These are phyloP conservation scores for Diphasiastrum complanatum DNA, from an alignment of 83 land plant species.

Conservation along the genomic window DNA sequence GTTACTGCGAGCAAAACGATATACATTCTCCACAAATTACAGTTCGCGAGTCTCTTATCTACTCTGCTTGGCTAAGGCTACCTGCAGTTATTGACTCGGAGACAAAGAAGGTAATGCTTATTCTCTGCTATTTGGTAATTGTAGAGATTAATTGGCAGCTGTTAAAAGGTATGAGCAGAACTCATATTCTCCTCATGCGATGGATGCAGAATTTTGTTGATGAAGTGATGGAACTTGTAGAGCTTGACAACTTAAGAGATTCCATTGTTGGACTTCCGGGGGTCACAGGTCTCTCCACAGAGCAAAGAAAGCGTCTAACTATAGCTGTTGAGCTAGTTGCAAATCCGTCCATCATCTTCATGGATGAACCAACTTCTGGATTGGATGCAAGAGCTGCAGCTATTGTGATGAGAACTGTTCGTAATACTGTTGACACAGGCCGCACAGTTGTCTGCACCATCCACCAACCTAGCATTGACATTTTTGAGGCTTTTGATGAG, in stretches of 20 bases:
- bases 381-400: slow-evolving; percentile 27
- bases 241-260: slow-evolving; percentile 15
- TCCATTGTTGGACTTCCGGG: slow-evolving; percentile 23
- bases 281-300: slow-evolving; percentile 22
- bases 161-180: too few species aligned
- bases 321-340: slow-evolving; percentile 26
- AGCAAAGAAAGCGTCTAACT: slow-evolving; percentile 20
- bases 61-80: slow-evolving; percentile 14
- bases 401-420: slow-evolving; percentile 23
- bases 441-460: slow-evolving; percentile 31
- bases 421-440: slow-evolving; percentile 27
- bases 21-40: slow-evolving; percentile 28
- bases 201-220: slow-evolving; percentile 17
- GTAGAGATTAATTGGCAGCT: too few species aligned
- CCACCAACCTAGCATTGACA: slow-evolving; percentile 29
- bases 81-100: slow-evolving; percentile 9
- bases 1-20: slow-evolving; percentile 26
- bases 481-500: slow-evolving; percentile 27
- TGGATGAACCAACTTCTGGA: slow-evolving; percentile 30
- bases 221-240: slow-evolving; percentile 23
- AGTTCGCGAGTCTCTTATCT: slow-evolving; percentile 13
- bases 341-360: slow-evolving; percentile 24
- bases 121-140: not conserved
- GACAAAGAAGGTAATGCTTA: not conserved
- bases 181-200: too few species aligned